Evolutionary conservation across 169 alveolate genomes (phyloP), one percentile per base, ranked within the genome.

Genomic region (Cryptosporidium xiaoi): DNA sequence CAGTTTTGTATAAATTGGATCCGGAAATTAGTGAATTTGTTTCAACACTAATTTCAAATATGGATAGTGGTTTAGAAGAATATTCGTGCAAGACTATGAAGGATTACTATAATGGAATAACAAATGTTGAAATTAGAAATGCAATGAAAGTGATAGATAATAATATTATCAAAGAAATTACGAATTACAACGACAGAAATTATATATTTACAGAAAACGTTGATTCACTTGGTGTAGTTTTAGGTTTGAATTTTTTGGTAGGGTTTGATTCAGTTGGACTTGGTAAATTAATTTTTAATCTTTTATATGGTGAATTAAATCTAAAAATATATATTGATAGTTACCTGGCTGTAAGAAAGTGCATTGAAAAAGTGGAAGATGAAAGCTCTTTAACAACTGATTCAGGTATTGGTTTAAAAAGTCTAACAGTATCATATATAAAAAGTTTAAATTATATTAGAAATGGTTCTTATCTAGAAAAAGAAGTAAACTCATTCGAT

Each of bases 341-440:
- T 16, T 69, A 69, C 56, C 2, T 53, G 29, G 56, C 24, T 29
- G 34, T 69, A 20, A 69, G 83, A 55, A 69, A 34, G 18, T 69
- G 83, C 10, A 53, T 69, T 7, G 83, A 66, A 0, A 40, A 40
- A 40, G 2, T 53, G n/a, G 34, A 16, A 27, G 31, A 29, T 3
- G 53, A 56, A 20, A 33, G 7, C 18, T 69, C 68, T 51, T 51
- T 16, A 24, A 46, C 24, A 69, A 53, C 67, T 16, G 16, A 51
- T 12, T 20, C 24, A 1, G 48, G 48, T 3, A 8, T 40, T 40
- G 48, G 48, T 40, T 40, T 40, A 40, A 40, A 6, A 6, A 12
- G 64, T 53, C 29, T 3, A 29, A 48, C 62, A 2, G 3, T 29
- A 40, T 12, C 16, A 1, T 13, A 18, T 16, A 18, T 20, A n/a